These are phyloP conservation scores for Cymbopogon flexuosus DNA, from an alignment of 202 grass and related monocot species.

Conservation along the genomic window DNA sequence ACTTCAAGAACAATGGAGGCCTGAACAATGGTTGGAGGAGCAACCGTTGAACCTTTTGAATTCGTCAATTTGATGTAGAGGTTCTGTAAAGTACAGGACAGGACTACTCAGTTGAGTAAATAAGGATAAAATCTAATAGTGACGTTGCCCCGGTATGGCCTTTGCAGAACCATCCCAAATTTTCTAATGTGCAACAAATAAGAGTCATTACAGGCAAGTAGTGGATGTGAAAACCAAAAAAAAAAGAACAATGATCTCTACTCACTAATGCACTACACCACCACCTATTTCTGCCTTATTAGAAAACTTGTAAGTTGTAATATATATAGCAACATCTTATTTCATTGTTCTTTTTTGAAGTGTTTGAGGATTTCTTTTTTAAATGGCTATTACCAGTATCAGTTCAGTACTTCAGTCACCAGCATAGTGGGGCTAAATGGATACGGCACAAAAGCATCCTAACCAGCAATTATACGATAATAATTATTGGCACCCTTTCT, in stretches of 20 bases:
- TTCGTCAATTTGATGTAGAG: slow-evolving; percentile 73
- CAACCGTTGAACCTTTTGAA: slow-evolving; percentile 65
- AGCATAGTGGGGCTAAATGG: neutral
- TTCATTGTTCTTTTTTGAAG: neutral
- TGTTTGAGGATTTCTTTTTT: neutral
- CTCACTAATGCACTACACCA: neutral
- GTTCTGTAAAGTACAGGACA: slow-evolving; percentile 50
- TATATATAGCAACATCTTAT: neutral
- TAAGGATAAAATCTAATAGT: slow-evolving; percentile 21
- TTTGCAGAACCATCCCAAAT: neutral
- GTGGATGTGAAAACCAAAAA: neutral
- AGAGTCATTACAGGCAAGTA: slow-evolving; percentile 6
- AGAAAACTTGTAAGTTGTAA: neutral
- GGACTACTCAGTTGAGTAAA: slow-evolving; percentile 6
- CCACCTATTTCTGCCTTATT: neutral
- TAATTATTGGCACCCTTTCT: neutral
- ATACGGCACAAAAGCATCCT: too few species aligned
- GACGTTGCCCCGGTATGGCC: neutral
- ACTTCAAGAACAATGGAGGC: slow-evolving; percentile 65
- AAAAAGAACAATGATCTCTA: neutral
- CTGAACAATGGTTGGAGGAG: slow-evolving; percentile 64
- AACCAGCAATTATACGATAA: too few species aligned
- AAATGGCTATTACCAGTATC: neutral
- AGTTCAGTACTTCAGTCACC: neutral
- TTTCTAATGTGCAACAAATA: slow-evolving; percentile 14